Conservation (phyloP, 2,329 filamentous ascomycete genomes). For the Cryphonectria nitschkei region DNA sequence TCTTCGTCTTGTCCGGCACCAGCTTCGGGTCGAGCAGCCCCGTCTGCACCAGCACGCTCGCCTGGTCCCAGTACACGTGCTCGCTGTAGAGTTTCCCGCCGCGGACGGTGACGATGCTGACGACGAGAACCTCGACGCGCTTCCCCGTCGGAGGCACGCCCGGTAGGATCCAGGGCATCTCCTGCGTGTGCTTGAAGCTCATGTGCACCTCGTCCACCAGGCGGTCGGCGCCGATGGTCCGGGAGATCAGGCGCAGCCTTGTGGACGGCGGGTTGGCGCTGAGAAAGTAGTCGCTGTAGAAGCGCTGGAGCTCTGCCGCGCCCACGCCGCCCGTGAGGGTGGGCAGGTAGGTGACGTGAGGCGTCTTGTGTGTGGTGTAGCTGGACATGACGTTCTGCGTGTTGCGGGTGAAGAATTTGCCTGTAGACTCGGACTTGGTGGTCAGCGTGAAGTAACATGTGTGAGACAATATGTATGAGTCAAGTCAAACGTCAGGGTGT, state of each 20-base stretch:
- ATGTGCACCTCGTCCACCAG: conserved; percentile 67
- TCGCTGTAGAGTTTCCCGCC: conserved; percentile 65
- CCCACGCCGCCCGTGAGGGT: conserved; percentile 68
- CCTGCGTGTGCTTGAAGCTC: conserved; percentile 59
- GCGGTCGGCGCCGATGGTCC: conserved; percentile 66
- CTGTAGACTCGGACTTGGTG: conserved; percentile 32
- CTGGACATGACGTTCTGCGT: conserved; percentile 65
- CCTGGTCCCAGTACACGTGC: conserved; percentile 68
- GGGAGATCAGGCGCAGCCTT: conserved; percentile 62
- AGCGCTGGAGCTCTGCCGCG: conserved; percentile 58
- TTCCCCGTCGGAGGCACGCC: conserved; percentile 59
- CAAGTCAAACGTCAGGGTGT: no score
- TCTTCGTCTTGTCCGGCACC: conserved; percentile 40
- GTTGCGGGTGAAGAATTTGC: conserved; percentile 60
- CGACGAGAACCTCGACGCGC: conserved; percentile 59
- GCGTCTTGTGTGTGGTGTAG: conserved; percentile 61
- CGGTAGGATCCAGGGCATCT: conserved; percentile 65
- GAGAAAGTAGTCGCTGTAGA: conserved; percentile 70
- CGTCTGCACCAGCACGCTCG: conserved; percentile 60
- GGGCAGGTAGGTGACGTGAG: conserved; percentile 71
- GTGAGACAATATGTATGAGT: no score
- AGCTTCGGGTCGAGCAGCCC: conserved; percentile 55
- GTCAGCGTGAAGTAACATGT: conserved; percentile 33
- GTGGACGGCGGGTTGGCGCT: conserved; percentile 64
- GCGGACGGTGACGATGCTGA: conserved; percentile 60